Base-by-base conservation (phyloP, 73 alveolate species). In the Diophrys appendiculata region DNA sequence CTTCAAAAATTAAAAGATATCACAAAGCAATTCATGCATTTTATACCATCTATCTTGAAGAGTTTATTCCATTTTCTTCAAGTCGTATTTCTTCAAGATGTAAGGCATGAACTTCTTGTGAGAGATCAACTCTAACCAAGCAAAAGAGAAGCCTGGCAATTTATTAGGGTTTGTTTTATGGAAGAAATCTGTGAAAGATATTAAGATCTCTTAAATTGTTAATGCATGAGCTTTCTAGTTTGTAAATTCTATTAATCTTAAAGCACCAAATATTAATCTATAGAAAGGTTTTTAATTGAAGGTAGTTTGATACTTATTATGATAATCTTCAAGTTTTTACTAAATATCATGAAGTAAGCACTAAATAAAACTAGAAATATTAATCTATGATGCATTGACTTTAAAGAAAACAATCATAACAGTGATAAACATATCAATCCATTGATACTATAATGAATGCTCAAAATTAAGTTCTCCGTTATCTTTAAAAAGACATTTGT, bases 61-160 rank as follows among this genome's bases (percentile, higher is more conserved):
- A 27, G 68, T 52, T 30, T 67, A 31, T 14, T 76, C 91, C 23
- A 24, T 43, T 1, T 18, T 52, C 34, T 54, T n/a, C n/a, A n/a
- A n/a, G n/a, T n/a, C n/a, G n/a, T n/a, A n/a, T n/a, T n/a, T 87
- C 53, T 73, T 82, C 25, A 88, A 82, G 86, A 89, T 73, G 65
- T 68, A 67, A 11, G 94, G 94, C 89, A 96, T 69, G 94, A 97
- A 97, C 82, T 91, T 81, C 54, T 96, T 81, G 80, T 94, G 95
- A 27, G 98, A 90, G 35, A 97, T 89, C 71, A 97, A 88, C 71
- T 97, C 99, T 27, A 96, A 80, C 99, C 99, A 97, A 22, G 99
- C 97, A 81, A 92, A 93, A 33, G 98, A 84, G 78, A 97, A 97
- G 24, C 97, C 98, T 24, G 99, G 99, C 76, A 90, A 95, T 52